Evolutionary conservation across 2,329 filamentous ascomycete species (phyloP).

Genomic region (Lachnellula arida): DNA sequence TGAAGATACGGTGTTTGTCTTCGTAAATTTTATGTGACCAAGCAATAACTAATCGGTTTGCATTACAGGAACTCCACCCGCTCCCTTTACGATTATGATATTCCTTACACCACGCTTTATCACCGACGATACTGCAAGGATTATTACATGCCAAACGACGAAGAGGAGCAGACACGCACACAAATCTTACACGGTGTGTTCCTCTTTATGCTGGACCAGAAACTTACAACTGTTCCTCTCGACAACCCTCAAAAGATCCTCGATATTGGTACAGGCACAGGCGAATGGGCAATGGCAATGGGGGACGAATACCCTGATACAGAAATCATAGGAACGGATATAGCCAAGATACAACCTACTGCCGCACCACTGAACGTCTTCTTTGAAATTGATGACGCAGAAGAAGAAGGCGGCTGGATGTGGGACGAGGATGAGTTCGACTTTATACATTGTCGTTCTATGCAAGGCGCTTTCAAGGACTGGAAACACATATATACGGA

Average conservation of each 20-base stretch:
- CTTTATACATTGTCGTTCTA: constrained; percentile 54
- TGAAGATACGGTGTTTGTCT: constrained; percentile 12
- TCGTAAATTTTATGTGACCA: neutral
- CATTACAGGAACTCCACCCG: constrained; percentile 28
- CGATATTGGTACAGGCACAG: constrained; percentile 53
- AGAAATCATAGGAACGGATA: constrained; percentile 55
- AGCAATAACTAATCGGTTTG: neutral
- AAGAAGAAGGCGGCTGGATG: constrained; percentile 40
- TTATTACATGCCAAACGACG: constrained; percentile 35
- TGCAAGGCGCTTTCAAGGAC: constrained; percentile 53
- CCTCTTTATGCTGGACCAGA: constrained; percentile 22
- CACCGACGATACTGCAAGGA: constrained; percentile 46
- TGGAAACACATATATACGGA: constrained; percentile 52
- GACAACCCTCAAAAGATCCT: constrained; percentile 38
- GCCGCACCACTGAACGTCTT: constrained; percentile 57
- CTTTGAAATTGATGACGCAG: constrained; percentile 60
- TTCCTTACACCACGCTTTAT: constrained; percentile 41
- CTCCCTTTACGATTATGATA: constrained; percentile 29
- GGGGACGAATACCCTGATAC: constrained; percentile 43
- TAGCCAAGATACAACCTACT: constrained; percentile 55
- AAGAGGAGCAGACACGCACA: constrained; percentile 29
- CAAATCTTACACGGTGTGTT: constrained; percentile 28
- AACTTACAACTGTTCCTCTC: constrained; percentile 31
- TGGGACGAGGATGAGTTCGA: constrained; percentile 52
- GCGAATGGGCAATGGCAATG: constrained; percentile 60